These are phyloP conservation scores for Phytophthora litchii DNA, from an alignment of 352 stramenopile species.

Conservation along the genomic window DNA sequence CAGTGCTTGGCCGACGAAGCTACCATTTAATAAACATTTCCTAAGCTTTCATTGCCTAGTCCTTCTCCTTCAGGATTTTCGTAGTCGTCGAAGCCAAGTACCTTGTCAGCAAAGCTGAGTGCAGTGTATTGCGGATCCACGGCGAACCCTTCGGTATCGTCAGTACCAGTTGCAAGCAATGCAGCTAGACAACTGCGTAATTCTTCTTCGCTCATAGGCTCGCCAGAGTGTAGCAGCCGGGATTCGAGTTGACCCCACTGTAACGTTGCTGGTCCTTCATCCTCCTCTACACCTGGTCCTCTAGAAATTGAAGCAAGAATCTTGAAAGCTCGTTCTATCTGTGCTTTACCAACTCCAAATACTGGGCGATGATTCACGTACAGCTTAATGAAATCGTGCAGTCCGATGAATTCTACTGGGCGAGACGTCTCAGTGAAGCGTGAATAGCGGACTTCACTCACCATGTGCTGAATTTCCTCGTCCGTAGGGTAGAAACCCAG, in stretches of 20 bases:
- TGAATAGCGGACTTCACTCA: constrained; percentile 85
- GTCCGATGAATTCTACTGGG: constrained; percentile 62
- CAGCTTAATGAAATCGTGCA: constrained; percentile 88
- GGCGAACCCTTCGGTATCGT: constrained; percentile 16
- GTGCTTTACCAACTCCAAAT: constrained; percentile 77
- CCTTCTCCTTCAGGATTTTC: constrained; percentile 30
- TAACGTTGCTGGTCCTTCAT: constrained; percentile 30
- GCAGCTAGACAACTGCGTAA: constrained; percentile 79
- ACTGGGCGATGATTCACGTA: constrained; percentile 95
- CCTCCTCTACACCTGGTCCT: constrained; percentile 5
- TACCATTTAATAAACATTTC: constrained; percentile 11
- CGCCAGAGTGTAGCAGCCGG: constrained; percentile 67
- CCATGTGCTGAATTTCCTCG: constrained; percentile 91
- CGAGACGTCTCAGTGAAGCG: constrained; percentile 80
- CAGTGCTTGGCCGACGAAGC: constrained; percentile 18
- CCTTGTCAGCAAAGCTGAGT: constrained; percentile 78
- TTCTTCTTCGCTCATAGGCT: constrained; percentile 84
- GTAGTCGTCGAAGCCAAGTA: constrained; percentile 91
- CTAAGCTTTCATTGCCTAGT: background rate
- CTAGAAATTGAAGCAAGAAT: constrained; percentile 36
- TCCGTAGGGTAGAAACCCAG: constrained; percentile 94
- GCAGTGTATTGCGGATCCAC: constrained; percentile 66
- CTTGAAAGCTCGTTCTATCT: constrained; percentile 82
- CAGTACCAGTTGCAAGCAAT: constrained; percentile 53
- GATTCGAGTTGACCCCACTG: constrained; percentile 73